Evolutionary conservation across 1,284 basidiomycete species (phyloP).

Genomic region (Ustilago crameri): DNA sequence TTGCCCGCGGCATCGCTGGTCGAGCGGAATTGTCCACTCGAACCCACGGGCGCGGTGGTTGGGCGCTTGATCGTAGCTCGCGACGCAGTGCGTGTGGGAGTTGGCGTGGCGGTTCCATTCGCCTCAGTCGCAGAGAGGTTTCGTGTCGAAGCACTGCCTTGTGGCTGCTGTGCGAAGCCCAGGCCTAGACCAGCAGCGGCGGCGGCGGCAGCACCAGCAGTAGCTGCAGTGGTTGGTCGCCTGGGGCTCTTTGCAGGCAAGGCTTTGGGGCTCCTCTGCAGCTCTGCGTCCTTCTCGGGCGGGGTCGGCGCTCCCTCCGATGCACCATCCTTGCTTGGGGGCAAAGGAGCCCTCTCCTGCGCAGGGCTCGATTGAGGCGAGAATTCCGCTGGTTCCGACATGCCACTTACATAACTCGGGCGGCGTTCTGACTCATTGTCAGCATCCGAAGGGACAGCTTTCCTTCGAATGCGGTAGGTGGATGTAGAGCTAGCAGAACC

Average conservation of each 20-base stretch:
- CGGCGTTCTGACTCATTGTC: constrained; percentile 25
- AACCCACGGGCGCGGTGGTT: constrained; percentile 34
- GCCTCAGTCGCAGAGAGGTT: constrained; percentile 9
- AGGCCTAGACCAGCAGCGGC: constrained; percentile 2
- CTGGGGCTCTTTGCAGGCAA: constrained; percentile 1
- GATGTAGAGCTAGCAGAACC: constrained; percentile 39
- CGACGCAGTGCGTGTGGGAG: constrained; percentile 26
- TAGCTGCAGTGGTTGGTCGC: constrained; percentile 20
- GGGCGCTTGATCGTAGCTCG: constrained; percentile 46
- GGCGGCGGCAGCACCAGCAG: background rate
- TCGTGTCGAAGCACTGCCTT: constrained; percentile 20
- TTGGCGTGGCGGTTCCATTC: background rate
- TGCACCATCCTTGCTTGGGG: constrained; percentile 11
- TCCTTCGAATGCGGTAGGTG: constrained; percentile 44
- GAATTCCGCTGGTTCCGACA: background rate
- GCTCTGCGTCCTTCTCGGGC: constrained; percentile 4
- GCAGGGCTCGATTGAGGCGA: constrained; percentile 21
- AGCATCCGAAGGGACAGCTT: constrained; percentile 39
- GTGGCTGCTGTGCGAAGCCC: constrained; percentile 5
- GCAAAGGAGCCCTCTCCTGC: constrained; percentile 5
- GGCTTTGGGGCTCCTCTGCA: background rate
- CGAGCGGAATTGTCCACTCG: constrained; percentile 21
- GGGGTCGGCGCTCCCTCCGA: constrained; percentile 6
- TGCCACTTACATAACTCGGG: constrained; percentile 7
- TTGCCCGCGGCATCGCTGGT: constrained; percentile 14